A percentile compares a stretch with the other conserved stretches of the same genome.
Conservation (phyloP, 768 basidiomycete species). For the Tricholoma flavovirens region DNA sequence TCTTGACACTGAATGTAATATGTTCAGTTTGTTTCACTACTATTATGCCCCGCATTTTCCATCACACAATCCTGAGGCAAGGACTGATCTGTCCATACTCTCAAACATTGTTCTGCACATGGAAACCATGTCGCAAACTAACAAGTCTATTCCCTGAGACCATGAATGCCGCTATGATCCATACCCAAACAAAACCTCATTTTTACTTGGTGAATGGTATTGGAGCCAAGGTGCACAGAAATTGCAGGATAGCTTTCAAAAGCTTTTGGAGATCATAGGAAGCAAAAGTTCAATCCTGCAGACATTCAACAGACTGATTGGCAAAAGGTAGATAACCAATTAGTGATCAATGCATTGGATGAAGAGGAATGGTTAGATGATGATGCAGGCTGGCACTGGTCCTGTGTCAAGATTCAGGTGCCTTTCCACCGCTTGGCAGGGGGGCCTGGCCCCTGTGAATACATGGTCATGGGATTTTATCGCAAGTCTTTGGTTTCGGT, state of each 20-base stretch:
- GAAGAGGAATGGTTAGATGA: neutral
- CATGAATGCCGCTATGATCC: too few species aligned
- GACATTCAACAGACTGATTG: conserved; percentile 10
- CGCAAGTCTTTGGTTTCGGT: conserved; percentile 14
- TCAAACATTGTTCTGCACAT: neutral
- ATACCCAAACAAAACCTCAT: too few species aligned
- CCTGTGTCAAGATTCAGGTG: neutral
- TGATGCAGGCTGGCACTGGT: neutral
- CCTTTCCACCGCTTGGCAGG: neutral
- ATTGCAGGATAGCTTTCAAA: conserved; percentile 4
- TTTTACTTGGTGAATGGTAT: conserved; percentile 2
- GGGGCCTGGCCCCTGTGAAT: neutral
- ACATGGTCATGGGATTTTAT: conserved; percentile 7
- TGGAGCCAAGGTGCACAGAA: conserved; percentile 5
- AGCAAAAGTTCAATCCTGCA: neutral
- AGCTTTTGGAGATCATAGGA: conserved; percentile 3
- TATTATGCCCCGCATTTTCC: neutral
- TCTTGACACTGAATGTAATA: neutral
- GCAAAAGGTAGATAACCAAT: conserved; percentile 3
- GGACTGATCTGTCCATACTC: neutral
- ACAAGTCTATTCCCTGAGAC: too few species aligned
- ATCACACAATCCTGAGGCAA: neutral
- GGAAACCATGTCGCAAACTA: too few species aligned
- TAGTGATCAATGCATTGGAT: neutral
- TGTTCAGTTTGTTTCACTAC: neutral